Percentiles rank a stretch among this genome's conserved stretches.
These are phyloP conservation scores for Fragaria iinumae DNA, from an alignment of 306 rosid genomes.

Conservation along the genomic window DNA sequence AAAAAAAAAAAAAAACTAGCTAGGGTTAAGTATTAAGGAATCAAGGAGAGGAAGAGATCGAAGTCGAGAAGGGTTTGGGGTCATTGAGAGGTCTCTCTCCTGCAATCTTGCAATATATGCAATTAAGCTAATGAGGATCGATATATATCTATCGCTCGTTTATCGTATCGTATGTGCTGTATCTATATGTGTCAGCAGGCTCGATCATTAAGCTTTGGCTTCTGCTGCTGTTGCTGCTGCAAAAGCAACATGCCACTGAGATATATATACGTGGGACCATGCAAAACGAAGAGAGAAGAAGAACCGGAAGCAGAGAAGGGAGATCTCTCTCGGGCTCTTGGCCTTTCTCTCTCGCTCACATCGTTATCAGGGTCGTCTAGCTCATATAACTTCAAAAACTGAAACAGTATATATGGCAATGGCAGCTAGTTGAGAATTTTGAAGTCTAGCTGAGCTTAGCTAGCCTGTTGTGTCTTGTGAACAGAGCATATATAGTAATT, in stretches of 20 bases:
- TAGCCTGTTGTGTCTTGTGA: background rate
- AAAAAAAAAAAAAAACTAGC: background rate
- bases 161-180: background rate
- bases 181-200: slow-evolving; percentile 37
- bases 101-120: slow-evolving; percentile 13
- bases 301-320: background rate
- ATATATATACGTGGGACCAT: slow-evolving; percentile 37
- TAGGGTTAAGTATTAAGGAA: background rate
- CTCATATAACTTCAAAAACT: background rate
- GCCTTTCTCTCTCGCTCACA: background rate
- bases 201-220: background rate
- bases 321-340: slow-evolving; percentile 16
- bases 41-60: background rate
- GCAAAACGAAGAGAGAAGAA: slow-evolving; percentile 10
- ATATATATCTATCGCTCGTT: background rate
- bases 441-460: background rate
- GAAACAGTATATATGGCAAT: background rate
- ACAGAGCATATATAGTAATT: background rate
- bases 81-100: slow-evolving; percentile 42
- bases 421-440: background rate
- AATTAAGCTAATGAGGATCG: background rate
- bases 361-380: background rate
- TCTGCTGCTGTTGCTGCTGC: slow-evolving; percentile 30
- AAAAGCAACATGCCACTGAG: slow-evolving; percentile 67
- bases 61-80: background rate